phyloP scores from a whole-genome alignment of 1,139 yeast species.

The Candida albicans region DNA sequence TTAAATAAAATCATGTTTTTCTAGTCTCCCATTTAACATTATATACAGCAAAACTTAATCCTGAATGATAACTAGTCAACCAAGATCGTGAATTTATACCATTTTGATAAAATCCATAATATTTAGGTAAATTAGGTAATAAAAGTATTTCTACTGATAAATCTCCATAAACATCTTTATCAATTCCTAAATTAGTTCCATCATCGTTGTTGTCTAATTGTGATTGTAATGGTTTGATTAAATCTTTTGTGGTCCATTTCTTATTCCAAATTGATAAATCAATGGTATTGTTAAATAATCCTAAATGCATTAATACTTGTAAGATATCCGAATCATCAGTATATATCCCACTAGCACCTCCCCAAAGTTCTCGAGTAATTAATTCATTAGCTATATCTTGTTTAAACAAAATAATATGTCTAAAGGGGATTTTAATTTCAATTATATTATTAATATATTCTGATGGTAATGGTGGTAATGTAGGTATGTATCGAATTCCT shows the following conservation, averaged over 20 bases:
- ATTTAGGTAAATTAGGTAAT: conserved; percentile 64
- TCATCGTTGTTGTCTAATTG: too few relatives aligned
- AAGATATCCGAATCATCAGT: conserved; percentile 91
- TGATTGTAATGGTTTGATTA: conserved; percentile 24
- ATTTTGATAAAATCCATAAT: conserved; percentile 62
- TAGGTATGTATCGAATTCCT: conserved; percentile 34
- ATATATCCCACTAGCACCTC: conserved; percentile 73
- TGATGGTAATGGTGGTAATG: conserved; percentile 47
- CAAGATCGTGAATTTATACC: conserved; percentile 77
- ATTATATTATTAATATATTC: conserved; percentile 61
- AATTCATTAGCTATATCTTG: conserved; percentile 39
- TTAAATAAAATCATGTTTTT: conserved; percentile 33
- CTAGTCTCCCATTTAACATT: conserved; percentile 52
- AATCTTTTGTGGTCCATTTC: conserved; percentile 28
- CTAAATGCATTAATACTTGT: conserved; percentile 71
- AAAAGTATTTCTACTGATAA: conserved; percentile 68
- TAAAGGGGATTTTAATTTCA: conserved; percentile 63
- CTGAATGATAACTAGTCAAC: conserved; percentile 59
- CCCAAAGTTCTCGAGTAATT: conserved; percentile 80
- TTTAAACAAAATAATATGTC: conserved; percentile 30
- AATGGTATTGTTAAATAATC: conserved; percentile 45
- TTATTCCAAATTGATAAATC: conserved; percentile 37
- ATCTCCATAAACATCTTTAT: conserved; percentile 46
- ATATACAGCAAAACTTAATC: conserved; percentile 61
- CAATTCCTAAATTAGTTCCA: conserved; percentile 11